Evolutionary conservation across 2,329 filamentous ascomycete species (phyloP), one percentile per base, ranked within the genome.

Genomic region (Calonectria pauciramosa): DNA sequence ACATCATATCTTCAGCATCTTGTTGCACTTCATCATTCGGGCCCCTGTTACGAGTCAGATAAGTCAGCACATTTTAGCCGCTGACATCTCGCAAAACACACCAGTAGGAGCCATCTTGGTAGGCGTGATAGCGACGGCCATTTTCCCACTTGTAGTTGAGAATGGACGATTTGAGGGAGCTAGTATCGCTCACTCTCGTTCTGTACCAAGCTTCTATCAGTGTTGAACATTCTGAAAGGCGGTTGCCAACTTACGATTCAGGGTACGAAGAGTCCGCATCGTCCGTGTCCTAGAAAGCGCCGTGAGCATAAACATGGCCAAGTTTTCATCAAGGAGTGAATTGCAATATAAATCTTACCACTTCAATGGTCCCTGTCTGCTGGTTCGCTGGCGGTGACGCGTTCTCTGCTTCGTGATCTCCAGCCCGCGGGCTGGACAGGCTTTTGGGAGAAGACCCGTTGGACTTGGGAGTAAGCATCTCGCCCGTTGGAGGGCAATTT

Each of bases 41-140:
- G 8, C 68, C 78, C 77, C 79, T 81, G 20, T 11, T 6, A 9
- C 23, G 32, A 3, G 65, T 77, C 1, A 76, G 38, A n/a, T n/a
- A n/a, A n/a, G n/a, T n/a, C n/a, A n/a, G n/a, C 28, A 11, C 18
- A 26, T 10, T 26, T 26, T n/a, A 13, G 28, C 30, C 4, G 20
- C 20, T 2, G 1, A 8, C 23, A 2, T 7, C 7, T 23, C 9
- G 20, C 20, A 5, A 59, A 36, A 23, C 67, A 67, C 20, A 75
- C 75, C 75, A 76, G 71, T 86, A 86, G 59, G 83, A 78, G 36
- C 88, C 89, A 54, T 87, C 85, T 49, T 85, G 84, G 78, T 86
- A 88, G 63, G 83, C 84, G 76, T 89, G 87, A 74, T 90, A 90
- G 11, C 87, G 84, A 3, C 88, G 85, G 3, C 88, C 88, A 67